Evolutionary conservation across 23 red algal species (phyloP).

Genomic region (Gracilariopsis chorda): DNA sequence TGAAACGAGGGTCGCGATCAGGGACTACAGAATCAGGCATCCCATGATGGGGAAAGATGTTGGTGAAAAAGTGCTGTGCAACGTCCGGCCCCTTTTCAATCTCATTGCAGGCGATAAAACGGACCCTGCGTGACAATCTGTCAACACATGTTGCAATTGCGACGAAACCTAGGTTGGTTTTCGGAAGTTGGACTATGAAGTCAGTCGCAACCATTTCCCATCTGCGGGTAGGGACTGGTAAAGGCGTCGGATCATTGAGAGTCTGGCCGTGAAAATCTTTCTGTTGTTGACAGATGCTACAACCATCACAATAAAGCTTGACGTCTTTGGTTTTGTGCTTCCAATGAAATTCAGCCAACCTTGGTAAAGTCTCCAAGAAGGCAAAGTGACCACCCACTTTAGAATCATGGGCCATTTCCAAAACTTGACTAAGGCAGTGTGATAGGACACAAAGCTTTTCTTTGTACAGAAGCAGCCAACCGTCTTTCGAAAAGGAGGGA

Average conservation of each 20-base stretch:
- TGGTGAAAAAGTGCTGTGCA: neutral
- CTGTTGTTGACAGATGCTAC: neutral
- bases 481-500: neutral
- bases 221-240: neutral
- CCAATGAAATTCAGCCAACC: neutral
- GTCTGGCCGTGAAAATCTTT: neutral
- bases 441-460: neutral
- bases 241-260: neutral
- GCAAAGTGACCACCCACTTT: neutral
- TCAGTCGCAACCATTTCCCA: neutral
- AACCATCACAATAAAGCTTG: neutral
- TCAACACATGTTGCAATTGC: neutral
- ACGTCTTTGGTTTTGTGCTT: neutral
- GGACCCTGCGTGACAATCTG: neutral
- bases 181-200: neutral
- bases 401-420: neutral
- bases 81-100: neutral
- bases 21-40: neutral
- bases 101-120: neutral
- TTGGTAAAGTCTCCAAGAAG: neutral
- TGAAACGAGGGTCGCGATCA: neutral
- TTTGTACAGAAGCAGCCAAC: neutral
- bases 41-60: neutral
- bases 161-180: neutral
- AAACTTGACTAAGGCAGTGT: neutral